Evolutionary conservation across 2,329 filamentous ascomycete species (phyloP).

Genomic region (Nannizzia gypsea): DNA sequence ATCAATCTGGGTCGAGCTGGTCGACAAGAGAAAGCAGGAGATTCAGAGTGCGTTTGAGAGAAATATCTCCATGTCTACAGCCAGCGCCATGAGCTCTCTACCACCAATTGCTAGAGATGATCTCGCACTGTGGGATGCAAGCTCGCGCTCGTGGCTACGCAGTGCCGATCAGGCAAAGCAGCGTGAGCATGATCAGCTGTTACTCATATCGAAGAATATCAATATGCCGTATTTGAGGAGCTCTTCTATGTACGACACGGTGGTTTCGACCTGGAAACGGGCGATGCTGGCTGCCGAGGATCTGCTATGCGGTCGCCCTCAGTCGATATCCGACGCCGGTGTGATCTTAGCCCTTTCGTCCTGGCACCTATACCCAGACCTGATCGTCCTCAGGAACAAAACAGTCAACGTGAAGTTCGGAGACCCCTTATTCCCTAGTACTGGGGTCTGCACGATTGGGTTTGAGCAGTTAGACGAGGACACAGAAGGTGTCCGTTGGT

Average conservation of each 20-base stretch:
- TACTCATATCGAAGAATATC: slow-evolving; percentile 23
- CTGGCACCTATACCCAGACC: slow-evolving; percentile 30
- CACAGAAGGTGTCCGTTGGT: neutral
- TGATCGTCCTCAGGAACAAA: slow-evolving; percentile 43
- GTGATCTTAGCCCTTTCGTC: slow-evolving; percentile 22
- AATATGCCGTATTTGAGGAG: slow-evolving; percentile 6
- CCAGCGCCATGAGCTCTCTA: neutral
- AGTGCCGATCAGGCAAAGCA: slow-evolving; percentile 22
- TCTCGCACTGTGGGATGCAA: slow-evolving; percentile 29
- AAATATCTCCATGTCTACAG: neutral
- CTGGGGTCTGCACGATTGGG: slow-evolving; percentile 1
- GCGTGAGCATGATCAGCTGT: slow-evolving; percentile 19
- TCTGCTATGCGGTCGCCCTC: slow-evolving; percentile 21
- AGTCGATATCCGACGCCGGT: slow-evolving; percentile 17
- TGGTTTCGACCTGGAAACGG: slow-evolving; percentile 21
- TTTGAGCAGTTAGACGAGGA: neutral
- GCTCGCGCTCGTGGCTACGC: slow-evolving; percentile 28
- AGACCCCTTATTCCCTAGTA: neutral
- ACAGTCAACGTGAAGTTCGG: neutral
- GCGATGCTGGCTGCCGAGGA: slow-evolving; percentile 21
- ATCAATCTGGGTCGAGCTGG: slow-evolving; percentile 25
- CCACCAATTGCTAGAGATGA: slow-evolving; percentile 18
- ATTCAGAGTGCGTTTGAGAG: neutral
- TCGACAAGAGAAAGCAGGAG: slow-evolving; percentile 9
- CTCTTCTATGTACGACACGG: slow-evolving; percentile 19